Conservation (phyloP, 768 basidiomycete species). For the Lentinus brumalis region DNA sequence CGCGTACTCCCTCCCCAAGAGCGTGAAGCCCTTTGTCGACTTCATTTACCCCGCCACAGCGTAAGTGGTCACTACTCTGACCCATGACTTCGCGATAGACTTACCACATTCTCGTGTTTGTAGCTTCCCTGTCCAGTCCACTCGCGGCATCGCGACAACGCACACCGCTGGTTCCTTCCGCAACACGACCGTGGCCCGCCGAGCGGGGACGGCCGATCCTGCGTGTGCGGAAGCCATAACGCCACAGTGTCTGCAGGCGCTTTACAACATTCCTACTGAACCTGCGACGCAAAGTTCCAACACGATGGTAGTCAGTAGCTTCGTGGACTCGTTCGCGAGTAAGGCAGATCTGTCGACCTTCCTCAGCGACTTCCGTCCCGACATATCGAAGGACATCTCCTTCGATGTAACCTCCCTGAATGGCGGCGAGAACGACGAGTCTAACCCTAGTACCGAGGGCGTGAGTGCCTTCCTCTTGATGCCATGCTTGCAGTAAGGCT, state of each 20-base stretch:
- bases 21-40: constrained; percentile 32
- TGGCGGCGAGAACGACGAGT: constrained; percentile 13
- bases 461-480: neutral
- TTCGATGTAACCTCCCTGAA: constrained; percentile 11
- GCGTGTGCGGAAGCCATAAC: constrained; percentile 25
- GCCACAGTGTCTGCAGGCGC: constrained; percentile 32
- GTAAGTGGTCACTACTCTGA: constrained; percentile 11
- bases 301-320: constrained; percentile 15
- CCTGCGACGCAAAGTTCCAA: constrained; percentile 10
- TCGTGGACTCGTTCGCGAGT: constrained; percentile 11
- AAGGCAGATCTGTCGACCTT: constrained; percentile 13
- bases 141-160: neutral
- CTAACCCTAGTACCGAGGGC: constrained; percentile 10
- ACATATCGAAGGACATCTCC: constrained; percentile 9
- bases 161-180: constrained; percentile 19
- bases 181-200: constrained; percentile 6
- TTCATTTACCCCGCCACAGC: constrained; percentile 33
- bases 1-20: constrained; percentile 37
- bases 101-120: too few relatives aligned
- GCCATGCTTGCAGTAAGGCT: neutral
- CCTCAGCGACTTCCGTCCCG: constrained; percentile 17
- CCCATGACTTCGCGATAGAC: neutral
- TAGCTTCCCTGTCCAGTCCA: constrained; percentile 36
- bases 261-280: constrained; percentile 33
- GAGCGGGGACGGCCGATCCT: constrained; percentile 19